Conservation (phyloP, 768 basidiomycete species). For the Calvatia gigantea region DNA sequence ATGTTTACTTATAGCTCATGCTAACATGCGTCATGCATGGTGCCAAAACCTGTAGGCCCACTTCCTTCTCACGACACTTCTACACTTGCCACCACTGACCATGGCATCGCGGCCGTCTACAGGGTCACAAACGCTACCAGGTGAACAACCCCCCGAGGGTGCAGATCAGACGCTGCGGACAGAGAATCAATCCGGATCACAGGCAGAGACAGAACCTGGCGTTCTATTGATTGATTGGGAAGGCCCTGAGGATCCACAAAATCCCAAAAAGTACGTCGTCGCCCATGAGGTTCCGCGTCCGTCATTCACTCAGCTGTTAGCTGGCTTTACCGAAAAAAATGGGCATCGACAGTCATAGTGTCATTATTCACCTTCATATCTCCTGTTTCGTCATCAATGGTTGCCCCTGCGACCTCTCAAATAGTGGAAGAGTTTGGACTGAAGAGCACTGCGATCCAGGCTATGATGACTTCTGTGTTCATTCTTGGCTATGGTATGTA, state of each 20-base stretch:
- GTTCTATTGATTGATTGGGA: slow-evolving; percentile 57
- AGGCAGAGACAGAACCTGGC: slow-evolving; percentile 8
- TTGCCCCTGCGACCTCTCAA: slow-evolving; percentile 58
- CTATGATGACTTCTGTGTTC: slow-evolving; percentile 56
- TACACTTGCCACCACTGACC: neutral
- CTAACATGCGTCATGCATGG: neutral
- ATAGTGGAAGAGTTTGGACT: slow-evolving; percentile 54
- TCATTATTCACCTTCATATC: slow-evolving; percentile 67
- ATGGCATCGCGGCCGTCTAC: neutral
- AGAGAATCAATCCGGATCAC: neutral
- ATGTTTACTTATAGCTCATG: neutral
- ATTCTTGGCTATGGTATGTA: slow-evolving; percentile 52
- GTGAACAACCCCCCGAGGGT: slow-evolving; percentile 5
- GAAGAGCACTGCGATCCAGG: slow-evolving; percentile 41
- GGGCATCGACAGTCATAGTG: slow-evolving; percentile 61
- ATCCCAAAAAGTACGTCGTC: slow-evolving; percentile 54
- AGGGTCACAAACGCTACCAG: slow-evolving; percentile 8
- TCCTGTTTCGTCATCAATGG: slow-evolving; percentile 71
- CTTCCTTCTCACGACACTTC: neutral
- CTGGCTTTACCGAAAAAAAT: slow-evolving; percentile 57
- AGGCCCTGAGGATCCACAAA: slow-evolving; percentile 52
- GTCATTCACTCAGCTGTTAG: slow-evolving; percentile 23
- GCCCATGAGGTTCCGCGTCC: neutral
- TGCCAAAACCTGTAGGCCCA: neutral
- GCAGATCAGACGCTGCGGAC: neutral